Evolutionary conservation across 345 rosid genomes (phyloP).

Genomic region (Hibiscus syriacus): DNA sequence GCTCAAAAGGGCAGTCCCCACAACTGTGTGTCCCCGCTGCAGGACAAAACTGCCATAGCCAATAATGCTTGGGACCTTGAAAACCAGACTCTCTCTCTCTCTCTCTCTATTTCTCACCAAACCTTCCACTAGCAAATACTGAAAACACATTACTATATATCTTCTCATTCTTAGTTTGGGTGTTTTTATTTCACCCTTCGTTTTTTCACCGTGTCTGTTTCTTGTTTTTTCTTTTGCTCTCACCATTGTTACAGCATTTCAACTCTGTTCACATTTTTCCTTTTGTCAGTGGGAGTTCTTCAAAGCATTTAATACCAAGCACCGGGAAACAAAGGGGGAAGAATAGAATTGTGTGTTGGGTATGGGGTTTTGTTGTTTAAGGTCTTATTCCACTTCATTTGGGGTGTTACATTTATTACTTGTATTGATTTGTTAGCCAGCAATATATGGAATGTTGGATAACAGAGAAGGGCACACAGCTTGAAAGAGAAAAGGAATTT

Average conservation of each 20-base stretch:
- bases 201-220: constrained; percentile 22
- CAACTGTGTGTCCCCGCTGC: constrained; percentile 63
- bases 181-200: constrained; percentile 5
- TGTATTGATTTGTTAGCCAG: constrained; percentile 21
- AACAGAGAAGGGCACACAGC: constrained; percentile 18
- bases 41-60: constrained; percentile 68
- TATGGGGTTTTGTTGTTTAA: constrained; percentile 17
- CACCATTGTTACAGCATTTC: constrained; percentile 3
- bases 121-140: constrained; percentile 20
- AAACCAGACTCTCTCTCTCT: constrained; percentile 4
- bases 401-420: constrained; percentile 43
- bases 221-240: constrained; percentile 11
- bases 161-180: constrained; percentile 7
- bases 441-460: constrained; percentile 38
- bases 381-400: constrained; percentile 34
- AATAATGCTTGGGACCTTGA: constrained; percentile 17
- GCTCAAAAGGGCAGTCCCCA: constrained; percentile 41
- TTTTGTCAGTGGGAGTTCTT: no score
- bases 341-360: constrained; percentile 16
- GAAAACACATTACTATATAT: constrained; percentile 5
- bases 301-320: constrained; percentile 32
- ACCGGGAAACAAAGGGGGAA: constrained; percentile 23
- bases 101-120: constrained; percentile 27
- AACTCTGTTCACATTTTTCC: no score
- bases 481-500: no score